Evolutionary conservation across 148 eudicot species (phyloP), one percentile per base, ranked within the genome.

Genomic region (Chenopodium berlandieri): DNA sequence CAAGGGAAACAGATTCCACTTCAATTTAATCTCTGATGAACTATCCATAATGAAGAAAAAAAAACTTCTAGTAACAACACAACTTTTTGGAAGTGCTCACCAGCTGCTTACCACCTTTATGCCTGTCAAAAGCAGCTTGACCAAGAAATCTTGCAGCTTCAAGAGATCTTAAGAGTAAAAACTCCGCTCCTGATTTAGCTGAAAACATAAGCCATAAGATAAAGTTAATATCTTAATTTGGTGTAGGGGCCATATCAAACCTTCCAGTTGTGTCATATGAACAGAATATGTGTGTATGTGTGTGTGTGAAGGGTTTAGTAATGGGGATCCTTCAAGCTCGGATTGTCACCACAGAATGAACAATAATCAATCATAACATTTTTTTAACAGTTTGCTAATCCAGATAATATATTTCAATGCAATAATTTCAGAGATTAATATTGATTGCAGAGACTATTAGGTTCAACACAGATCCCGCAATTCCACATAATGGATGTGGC

Each of bases 111-210:
- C 94, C 92, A 85, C 81, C 98, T 78, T 86, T 92, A 83, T 89
- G 97, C 75, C 85, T 88, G 47, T 88, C 91, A 87, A 95, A 94
- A 82, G 97, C 93, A 80, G 94, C 89, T 85, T 84, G 81, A 67
- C 87, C 81, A 17, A 95, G 86, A 85, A 79, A 90, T 79, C 90
- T 87, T 52, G 89, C 95, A 80, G 88, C 84, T 81, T 89, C 88
- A 37, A 88, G 89, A 74, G 92, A 79, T 76, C 81, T 82, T 48
- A 87, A 86, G 47, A 95, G 87, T 78, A 95, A 83, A 81, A 92
- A 44, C 78, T 86, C 85, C 71, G 99, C 99, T 88, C 99, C 97
- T 83, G 81, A 90, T 79, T 73, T 84, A 27, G 97, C 99, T 95
- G 88, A 66, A 88, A 88, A 58, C 73, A 83, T 32, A 31, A 46